Evolutionary conservation across 208 protist species (phyloP), one percentile per base, ranked within the genome.

Genomic region (Vickermania ingenoplastis): DNA sequence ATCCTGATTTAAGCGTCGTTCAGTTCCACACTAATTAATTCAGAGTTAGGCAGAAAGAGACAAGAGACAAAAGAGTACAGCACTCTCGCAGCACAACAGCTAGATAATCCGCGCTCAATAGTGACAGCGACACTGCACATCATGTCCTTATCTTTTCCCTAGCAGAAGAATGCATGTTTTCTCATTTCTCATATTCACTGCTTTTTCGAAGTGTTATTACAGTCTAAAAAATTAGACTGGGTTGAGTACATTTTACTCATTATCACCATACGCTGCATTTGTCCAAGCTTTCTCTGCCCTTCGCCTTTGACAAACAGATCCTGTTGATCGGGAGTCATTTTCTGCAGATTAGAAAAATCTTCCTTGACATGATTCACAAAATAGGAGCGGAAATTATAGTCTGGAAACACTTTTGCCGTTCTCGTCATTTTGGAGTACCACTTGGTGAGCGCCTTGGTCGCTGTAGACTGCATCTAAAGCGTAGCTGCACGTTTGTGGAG

Each of bases 301-400:
- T 89, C 78, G 22, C 69, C 61, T 3, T 45, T 45, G 1, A 91
- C 53, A 63, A 81, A 91, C 31, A 71, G 60, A 57, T 67, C 53
- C 54, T 92, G 77, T 61, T 83, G 73, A 48, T 86, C 82, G 1
- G 63, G 41, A 25, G 75, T 31, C 27, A 81, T 66, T 48, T 70
- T 68, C 27, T 68, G 65, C 28, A 86, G 58, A 3, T 61, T 71
- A 1, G 66, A 55, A 52, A 95, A 87, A 63, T 89, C 74, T 25
- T 92, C 83, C 57, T 86, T 89, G 23, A 85, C 73, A 50, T 91
- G 84, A 28, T 81, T 64, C 11, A 89, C 77, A 69, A 95, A 95
- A 53, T 95, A 95, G 31, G 76, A 56, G 29, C 88, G 77, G 31
- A 95, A 95, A 69, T 95, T 95, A 70, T 95, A 95, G 66, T 95